Evolutionary conservation across 345 rosid genomes (phyloP).

Genomic region (Angophora floribunda): DNA sequence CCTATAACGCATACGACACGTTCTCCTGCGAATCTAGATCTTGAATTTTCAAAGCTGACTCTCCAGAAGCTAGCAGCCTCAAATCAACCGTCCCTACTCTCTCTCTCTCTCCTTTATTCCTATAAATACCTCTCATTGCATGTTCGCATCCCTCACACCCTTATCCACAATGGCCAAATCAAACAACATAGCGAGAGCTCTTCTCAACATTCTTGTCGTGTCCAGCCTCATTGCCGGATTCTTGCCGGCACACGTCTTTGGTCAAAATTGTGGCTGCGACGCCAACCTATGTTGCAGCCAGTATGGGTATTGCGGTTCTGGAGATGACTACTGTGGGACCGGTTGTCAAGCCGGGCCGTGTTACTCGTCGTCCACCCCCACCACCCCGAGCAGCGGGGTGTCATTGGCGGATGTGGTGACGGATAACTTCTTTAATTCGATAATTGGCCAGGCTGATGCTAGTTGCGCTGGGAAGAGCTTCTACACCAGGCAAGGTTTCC

Average conservation of each 20-base stretch:
- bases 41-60: neutral
- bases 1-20: neutral
- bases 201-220: neutral
- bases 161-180: neutral
- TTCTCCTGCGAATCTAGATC: neutral
- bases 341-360: conserved; percentile 55
- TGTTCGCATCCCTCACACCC: neutral
- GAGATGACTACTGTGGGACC: conserved; percentile 25
- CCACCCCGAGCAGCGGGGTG: conserved; percentile 8
- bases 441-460: conserved; percentile 34
- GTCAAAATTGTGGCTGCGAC: conserved; percentile 33
- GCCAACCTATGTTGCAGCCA: conserved; percentile 26
- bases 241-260: neutral
- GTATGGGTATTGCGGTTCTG: conserved; percentile 28
- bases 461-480: conserved; percentile 50
- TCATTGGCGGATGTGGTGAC: conserved; percentile 38
- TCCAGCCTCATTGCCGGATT: neutral
- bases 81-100: neutral
- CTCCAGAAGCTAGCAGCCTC: neutral
- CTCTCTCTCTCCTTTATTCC: neutral
- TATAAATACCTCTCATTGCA: neutral
- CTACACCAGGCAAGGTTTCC: conserved; percentile 48
- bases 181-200: neutral
- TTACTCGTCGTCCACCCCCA: conserved; percentile 17
- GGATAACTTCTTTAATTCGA: conserved; percentile 41